Percentiles rank a stretch among this genome's conserved stretches.
phyloP scores from a whole-genome alignment of 2,329 filamentous ascomycete species.

The Aspergillus sp. region DNA sequence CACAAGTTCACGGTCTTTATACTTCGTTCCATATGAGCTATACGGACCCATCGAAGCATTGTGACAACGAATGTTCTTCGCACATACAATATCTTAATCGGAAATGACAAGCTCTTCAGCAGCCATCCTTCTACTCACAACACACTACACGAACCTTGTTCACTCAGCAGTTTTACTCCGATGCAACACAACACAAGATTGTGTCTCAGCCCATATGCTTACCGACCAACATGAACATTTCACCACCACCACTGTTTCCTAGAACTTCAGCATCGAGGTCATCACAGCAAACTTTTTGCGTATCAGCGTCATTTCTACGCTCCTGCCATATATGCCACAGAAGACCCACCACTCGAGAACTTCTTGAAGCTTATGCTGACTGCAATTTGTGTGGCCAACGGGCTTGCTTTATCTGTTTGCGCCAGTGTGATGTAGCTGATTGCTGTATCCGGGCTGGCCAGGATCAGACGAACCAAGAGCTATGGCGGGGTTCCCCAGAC shows the following conservation, averaged over 20 bases:
- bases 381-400: slow-evolving; percentile 40
- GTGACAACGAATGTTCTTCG: slow-evolving; percentile 8
- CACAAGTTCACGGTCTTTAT: slow-evolving; percentile 16
- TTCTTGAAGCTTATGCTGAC: slow-evolving; percentile 43
- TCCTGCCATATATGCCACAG: slow-evolving; percentile 46
- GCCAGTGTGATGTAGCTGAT: slow-evolving; percentile 36
- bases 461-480: background rate
- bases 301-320: slow-evolving; percentile 30
- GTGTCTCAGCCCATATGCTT: slow-evolving; percentile 8
- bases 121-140: slow-evolving; percentile 17
- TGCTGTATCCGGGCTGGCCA: slow-evolving; percentile 24
- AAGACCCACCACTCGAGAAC: slow-evolving; percentile 39
- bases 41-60: slow-evolving; percentile 10
- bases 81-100: slow-evolving; percentile 12
- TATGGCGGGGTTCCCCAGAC: slow-evolving; percentile 3
- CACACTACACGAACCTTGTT: slow-evolving; percentile 7
- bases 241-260: slow-evolving; percentile 27
- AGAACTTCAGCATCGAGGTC: slow-evolving; percentile 27
- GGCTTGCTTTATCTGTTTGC: slow-evolving; percentile 44
- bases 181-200: slow-evolving; percentile 1
- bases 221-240: slow-evolving; percentile 1
- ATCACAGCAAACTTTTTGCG: slow-evolving; percentile 17
- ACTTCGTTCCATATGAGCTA: slow-evolving; percentile 16
- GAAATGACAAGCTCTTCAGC: slow-evolving; percentile 20
- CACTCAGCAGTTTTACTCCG: background rate